A percentile compares a stretch with the other conserved stretches of the same genome.
Conservation (phyloP, 192 early-diverging fungal genomes). For the Entomortierella chlamydospora region DNA sequence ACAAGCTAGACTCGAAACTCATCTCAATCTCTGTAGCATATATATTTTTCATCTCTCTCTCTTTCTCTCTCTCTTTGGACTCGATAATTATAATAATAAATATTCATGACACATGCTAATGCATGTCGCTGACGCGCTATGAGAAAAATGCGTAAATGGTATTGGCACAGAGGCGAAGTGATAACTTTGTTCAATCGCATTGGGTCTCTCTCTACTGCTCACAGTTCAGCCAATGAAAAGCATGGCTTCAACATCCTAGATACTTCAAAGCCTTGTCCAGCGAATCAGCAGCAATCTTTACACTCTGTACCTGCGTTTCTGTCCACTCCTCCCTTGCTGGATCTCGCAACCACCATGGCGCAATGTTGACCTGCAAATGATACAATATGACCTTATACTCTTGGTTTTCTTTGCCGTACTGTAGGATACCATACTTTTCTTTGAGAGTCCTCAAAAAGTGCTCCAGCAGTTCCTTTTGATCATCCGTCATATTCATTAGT, state of each 20-base stretch:
- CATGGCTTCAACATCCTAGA: slow-evolving; percentile 23
- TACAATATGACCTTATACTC: slow-evolving; percentile 48
- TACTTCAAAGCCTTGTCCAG: slow-evolving; percentile 35
- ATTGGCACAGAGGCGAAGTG: background rate
- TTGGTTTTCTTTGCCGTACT: slow-evolving; percentile 24
- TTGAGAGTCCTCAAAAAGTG: slow-evolving; percentile 29
- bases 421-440: slow-evolving; percentile 22
- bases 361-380: slow-evolving; percentile 37
- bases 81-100: background rate
- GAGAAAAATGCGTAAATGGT: background rate
- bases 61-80: too few species aligned
- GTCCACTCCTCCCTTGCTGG: slow-evolving; percentile 25
- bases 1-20: background rate
- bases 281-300: slow-evolving; percentile 21
- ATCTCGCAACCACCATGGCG: slow-evolving; percentile 42
- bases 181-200: background rate
- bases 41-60: too few species aligned
- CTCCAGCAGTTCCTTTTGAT: slow-evolving; percentile 28
- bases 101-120: background rate
- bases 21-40: slow-evolving; percentile 15
- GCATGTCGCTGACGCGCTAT: background rate
- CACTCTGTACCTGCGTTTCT: slow-evolving; percentile 25
- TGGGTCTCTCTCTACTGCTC: background rate
- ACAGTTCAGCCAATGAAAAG: background rate
- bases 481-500: slow-evolving; percentile 31